Base-by-base conservation (phyloP, 148 eudicot species). In the Drosera capensis region DNA sequence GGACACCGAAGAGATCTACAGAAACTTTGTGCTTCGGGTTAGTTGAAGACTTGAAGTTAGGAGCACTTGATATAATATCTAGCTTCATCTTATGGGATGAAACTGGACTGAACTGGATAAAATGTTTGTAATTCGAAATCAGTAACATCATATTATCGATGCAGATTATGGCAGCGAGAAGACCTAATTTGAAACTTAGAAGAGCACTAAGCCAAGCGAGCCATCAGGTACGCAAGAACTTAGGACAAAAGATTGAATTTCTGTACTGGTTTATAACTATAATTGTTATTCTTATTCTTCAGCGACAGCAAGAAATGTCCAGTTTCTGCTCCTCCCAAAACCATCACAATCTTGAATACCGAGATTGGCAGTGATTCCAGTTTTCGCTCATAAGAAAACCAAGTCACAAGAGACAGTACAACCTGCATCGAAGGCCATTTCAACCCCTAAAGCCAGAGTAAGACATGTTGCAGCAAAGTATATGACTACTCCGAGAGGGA, bases 161-260 rank as follows among this genome's bases (percentile, higher is more conserved):
- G 43, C 67, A 87, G 96, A 94, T 83, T 7, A 80, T 88, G 94
- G 96, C 94, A 63, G 94, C 92, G 24, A 80, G 94, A 54, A 88
- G 96, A 47, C 96, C 96, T 18, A 74, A 88, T 59, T 65, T 83
- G 3, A 66, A 57, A 52, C 78, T 79, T 52, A 68, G 68, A 28
- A 71, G 60, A 63, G 64, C 70, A 26, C 63, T 88, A 8, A 75
- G 40, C 46, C n/a, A n/a, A n/a, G n/a, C n/a, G n/a, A n/a, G n/a
- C n/a, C n/a, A n/a, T n/a, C n/a, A n/a, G n/a, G n/a, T n/a, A n/a
- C n/a, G n/a, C n/a, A n/a, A n/a, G n/a, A n/a, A n/a, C n/a, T n/a
- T n/a, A n/a, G n/a, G n/a, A n/a, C n/a, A n/a, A n/a, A n/a, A n/a
- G n/a, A n/a, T 34, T 34, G 14, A 11, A 34, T 11, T 34, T 11